A percentile compares a stretch with the other conserved stretches of the same genome.
Conservation (phyloP, 768 basidiomycete genomes). For the Pleurotus citrinopileatus region DNA sequence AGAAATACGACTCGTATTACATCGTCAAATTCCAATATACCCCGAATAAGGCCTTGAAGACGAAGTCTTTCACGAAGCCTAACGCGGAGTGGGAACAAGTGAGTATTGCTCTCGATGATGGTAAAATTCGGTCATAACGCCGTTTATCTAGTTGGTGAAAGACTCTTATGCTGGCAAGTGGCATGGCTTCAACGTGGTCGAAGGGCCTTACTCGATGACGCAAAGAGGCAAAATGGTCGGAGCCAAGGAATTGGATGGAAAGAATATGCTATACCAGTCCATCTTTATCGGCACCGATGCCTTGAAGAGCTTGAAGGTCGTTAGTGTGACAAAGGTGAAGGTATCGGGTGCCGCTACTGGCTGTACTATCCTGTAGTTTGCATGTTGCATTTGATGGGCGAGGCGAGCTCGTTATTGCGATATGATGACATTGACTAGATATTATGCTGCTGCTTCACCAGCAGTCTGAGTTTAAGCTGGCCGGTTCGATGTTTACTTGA, state of each 20-base stretch:
- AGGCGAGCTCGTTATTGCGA: too few relatives aligned
- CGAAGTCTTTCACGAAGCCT: not conserved
- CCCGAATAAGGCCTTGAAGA: not conserved
- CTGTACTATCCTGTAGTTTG: not conserved
- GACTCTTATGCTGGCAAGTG: not conserved
- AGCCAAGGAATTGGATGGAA: not conserved
- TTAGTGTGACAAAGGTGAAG: not conserved
- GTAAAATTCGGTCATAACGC: too few relatives aligned
- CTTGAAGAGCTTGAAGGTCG: not conserved
- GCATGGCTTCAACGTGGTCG: not conserved
- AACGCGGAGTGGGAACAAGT: not conserved
- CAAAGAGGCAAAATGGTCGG: not conserved
- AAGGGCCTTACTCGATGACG: not conserved
- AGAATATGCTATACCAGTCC: not conserved
- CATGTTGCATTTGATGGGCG: too few relatives aligned
- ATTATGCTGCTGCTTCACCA: too few relatives aligned
- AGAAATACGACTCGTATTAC: not conserved
- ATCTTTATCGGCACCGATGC: not conserved
- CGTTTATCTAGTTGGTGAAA: not conserved
- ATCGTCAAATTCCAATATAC: not conserved
- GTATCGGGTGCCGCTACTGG: not conserved
- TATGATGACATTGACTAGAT: too few relatives aligned
- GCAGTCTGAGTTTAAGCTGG: too few relatives aligned
- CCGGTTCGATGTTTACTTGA: too few relatives aligned
- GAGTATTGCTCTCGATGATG: not conserved